These are phyloP conservation scores for Rhizophagus clarus DNA, from an alignment of 192 early-diverging fungal genomes.

Conservation along the genomic window DNA sequence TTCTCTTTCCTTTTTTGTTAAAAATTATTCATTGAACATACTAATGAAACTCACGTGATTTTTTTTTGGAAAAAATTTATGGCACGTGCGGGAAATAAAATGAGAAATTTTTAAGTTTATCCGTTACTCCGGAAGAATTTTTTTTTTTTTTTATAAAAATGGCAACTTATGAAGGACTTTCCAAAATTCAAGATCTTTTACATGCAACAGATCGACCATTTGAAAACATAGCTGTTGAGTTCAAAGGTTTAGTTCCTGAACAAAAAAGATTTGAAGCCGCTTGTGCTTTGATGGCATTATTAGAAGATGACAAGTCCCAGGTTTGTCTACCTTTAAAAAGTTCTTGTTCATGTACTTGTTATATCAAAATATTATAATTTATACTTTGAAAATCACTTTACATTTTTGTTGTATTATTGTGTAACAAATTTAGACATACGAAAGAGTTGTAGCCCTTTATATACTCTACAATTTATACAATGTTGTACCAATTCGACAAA, in stretches of 20 bases:
- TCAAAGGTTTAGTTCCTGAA: conserved; percentile 22
- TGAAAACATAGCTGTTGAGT: conserved; percentile 25
- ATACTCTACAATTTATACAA: conserved; percentile 29
- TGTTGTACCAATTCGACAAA: conserved; percentile 26
- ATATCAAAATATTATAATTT: background rate
- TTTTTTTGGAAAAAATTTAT: background rate
- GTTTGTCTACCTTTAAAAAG: conserved; percentile 2
- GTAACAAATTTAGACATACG: conserved; percentile 5
- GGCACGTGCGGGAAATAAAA: background rate
- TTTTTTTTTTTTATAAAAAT: background rate
- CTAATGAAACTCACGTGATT: too few species aligned
- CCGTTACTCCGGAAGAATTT: too few species aligned
- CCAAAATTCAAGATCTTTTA: conserved; percentile 10
- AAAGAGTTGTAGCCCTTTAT: conserved; percentile 25
- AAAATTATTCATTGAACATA: too few species aligned
- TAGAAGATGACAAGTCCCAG: conserved; percentile 23
- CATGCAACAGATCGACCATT: conserved; percentile 10
- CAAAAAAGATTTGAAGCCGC: conserved; percentile 31
- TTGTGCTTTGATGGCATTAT: conserved; percentile 23
- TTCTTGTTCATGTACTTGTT: background rate
- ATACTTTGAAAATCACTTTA: background rate
- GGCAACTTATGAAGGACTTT: conserved; percentile 15
- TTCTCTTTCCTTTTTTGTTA: too few species aligned
- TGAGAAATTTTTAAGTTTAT: too few species aligned
- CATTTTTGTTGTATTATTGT: background rate